Conservation (phyloP, 352 stramenopile species). For the Pythium brassicae region DNA sequence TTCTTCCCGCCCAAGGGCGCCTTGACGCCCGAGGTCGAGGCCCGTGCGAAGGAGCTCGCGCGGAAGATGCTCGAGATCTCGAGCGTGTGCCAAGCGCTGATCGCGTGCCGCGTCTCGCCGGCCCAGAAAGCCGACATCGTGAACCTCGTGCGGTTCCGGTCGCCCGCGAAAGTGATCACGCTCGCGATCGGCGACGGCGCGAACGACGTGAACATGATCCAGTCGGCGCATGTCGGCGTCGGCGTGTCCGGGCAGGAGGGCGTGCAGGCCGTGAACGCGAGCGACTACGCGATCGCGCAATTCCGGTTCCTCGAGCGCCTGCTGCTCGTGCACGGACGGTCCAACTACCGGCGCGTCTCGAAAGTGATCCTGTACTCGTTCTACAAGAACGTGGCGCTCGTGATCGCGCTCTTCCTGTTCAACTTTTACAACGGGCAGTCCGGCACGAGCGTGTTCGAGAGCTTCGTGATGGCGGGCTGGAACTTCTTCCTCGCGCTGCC, state of each 20-base stretch:
- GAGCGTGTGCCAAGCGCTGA: conserved; percentile 59
- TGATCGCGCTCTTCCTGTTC: conserved; percentile 71
- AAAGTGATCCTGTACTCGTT: conserved; percentile 91
- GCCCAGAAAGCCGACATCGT: conserved; percentile 83
- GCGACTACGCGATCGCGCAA: conserved; percentile 91
- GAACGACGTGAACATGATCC: conserved; percentile 96
- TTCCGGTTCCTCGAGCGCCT: conserved; percentile 94
- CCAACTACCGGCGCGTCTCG: conserved; percentile 95
- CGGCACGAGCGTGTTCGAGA: conserved; percentile 81
- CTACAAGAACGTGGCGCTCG: conserved; percentile 77
- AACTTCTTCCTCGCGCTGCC: conserved; percentile 85
- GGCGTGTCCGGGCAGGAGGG: conserved; percentile 91
- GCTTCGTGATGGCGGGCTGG: conserved; percentile 75
- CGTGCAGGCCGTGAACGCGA: conserved; percentile 88
- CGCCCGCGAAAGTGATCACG: conserved; percentile 63
- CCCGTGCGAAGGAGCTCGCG: conserved; percentile 38
- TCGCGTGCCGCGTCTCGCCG: conserved; percentile 80
- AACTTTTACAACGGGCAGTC: conserved; percentile 84
- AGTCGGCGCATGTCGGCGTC: conserved; percentile 91
- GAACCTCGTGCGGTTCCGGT: conserved; percentile 56
- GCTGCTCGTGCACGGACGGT: conserved; percentile 95
- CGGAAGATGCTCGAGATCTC: conserved; percentile 56
- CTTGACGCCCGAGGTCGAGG: conserved; percentile 21
- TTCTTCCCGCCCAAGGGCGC: conserved; percentile 58
- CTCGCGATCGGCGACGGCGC: conserved; percentile 92